phyloP scores from a whole-genome alignment of 441 rosid species.

The Erysimum cheiri region DNA sequence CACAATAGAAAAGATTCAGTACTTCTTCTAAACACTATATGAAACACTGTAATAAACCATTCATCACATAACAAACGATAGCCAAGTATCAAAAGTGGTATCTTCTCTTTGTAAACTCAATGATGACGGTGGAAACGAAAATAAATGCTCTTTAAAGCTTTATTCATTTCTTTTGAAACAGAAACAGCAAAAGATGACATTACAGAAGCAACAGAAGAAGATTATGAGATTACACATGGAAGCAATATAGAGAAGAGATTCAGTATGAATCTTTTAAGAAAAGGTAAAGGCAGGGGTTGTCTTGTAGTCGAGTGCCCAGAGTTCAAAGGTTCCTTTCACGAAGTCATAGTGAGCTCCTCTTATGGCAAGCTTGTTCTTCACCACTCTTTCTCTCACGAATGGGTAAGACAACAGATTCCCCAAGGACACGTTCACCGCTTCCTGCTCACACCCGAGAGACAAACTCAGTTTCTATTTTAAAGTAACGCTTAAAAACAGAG shows the following conservation, averaged over 20 bases:
- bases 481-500: constrained; percentile 11
- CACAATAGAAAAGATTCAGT: too few relatives aligned
- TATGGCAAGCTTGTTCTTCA: constrained; percentile 57
- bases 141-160: constrained; percentile 15
- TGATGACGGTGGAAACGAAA: constrained; percentile 29
- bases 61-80: too few relatives aligned
- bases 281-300: constrained; percentile 51
- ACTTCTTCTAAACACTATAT: too few relatives aligned
- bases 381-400: constrained; percentile 73
- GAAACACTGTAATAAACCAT: too few relatives aligned
- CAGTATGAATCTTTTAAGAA: constrained; percentile 31
- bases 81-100: constrained; percentile 13
- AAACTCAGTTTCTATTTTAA: background rate
- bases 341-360: constrained; percentile 98
- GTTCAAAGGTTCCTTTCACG: constrained; percentile 69
- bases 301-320: constrained; percentile 81
- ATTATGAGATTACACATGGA: constrained; percentile 7
- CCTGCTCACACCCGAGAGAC: constrained; percentile 54
- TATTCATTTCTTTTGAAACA: constrained; percentile 29
- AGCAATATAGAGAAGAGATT: constrained; percentile 25
- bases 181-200: background rate
- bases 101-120: constrained; percentile 18
- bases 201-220: constrained; percentile 17
- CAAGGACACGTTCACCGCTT: constrained; percentile 89
- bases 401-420: constrained; percentile 91